Base-by-base conservation (phyloP, 2,329 filamentous ascomycete species). In the Paecilomyces fulvus region DNA sequence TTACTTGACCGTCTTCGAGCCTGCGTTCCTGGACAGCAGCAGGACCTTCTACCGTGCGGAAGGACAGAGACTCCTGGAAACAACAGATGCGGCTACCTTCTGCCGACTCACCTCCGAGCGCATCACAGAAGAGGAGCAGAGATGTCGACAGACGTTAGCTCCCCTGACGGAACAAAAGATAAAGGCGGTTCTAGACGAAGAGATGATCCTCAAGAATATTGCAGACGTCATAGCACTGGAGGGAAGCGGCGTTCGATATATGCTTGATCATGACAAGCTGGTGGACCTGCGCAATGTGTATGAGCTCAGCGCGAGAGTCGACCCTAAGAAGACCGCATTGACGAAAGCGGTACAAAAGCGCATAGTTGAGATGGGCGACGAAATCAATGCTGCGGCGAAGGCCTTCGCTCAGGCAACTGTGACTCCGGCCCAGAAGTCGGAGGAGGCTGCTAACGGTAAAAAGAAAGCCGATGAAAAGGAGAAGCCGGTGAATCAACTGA, bases 261-360 rank as follows among this genome's bases (percentile, higher is more conserved):
- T 99, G 92, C 85, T 97, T 52, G 89, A 96, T 70, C 92, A 96
- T 64, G 88, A 96, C 71, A 84, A 87, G 60, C 65, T 88, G 31
- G 83, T 88, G 3, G 91, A 95, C 64, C 77, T 99, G 9, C 79
- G 80, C n/a, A 85, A 91, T 52, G 78, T 97, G 3, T 97, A 94
- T 70, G 80, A 85, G 17, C 80, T 97, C 2, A 87, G 95, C 55
- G 77, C 82, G 9, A 81, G 90, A 31, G 88, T 96, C 0, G 91
- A 97, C 64, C 71, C 77, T 0, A 85, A 86, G 57, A 95, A 92
- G 68, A 68, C 73, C 0, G 83, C 87, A 9, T 75, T 96, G 4
- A 89, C 85, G 30, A 79, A 79, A 7, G 87, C 86, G 6, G 75
- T 97, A 5, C 86, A 91, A 64, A 80, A 80, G 60, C 84, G 90